These are phyloP conservation scores for Trifolium fragiferum DNA, from an alignment of 306 rosid species.

Conservation along the genomic window DNA sequence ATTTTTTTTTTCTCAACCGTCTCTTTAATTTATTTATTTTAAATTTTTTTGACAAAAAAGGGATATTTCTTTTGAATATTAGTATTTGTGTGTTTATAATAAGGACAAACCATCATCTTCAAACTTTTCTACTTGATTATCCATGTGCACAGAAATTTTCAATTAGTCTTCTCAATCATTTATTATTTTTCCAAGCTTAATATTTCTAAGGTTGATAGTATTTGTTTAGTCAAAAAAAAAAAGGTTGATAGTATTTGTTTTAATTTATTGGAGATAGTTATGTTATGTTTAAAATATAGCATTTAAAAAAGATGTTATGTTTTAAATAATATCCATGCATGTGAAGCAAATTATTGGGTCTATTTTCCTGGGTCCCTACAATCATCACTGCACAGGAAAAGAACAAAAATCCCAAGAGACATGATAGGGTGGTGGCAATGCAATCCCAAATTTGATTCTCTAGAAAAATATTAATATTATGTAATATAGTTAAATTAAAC, in stretches of 20 bases:
- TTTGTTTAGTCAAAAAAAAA: too few species aligned
- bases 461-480: conserved; percentile 17
- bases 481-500: conserved; percentile 11
- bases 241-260: conserved; percentile 17
- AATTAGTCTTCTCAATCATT: conserved; percentile 45
- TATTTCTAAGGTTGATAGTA: conserved; percentile 32
- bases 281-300: conserved; percentile 17
- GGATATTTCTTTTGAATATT: not conserved
- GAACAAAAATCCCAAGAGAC: conserved; percentile 59
- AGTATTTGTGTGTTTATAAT: conserved; percentile 15
- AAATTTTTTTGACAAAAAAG: too few species aligned
- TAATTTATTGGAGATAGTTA: conserved; percentile 28
- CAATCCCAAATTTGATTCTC: conserved; percentile 55
- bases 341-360: conserved; percentile 78
- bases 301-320: conserved; percentile 2
- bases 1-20: not conserved
- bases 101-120: conserved; percentile 48
- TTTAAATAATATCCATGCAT: conserved; percentile 47
- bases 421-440: conserved; percentile 53
- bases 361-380: conserved; percentile 55
- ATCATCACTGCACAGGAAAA: conserved; percentile 57
- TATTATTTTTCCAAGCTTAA: conserved; percentile 41
- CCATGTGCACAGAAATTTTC: conserved; percentile 54
- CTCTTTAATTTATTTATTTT: too few species aligned
- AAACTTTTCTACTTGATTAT: conserved; percentile 38